Evolutionary conservation across 495 filamentous ascomycete species (phyloP).

Genomic region (Aspergillus sparsus): DNA sequence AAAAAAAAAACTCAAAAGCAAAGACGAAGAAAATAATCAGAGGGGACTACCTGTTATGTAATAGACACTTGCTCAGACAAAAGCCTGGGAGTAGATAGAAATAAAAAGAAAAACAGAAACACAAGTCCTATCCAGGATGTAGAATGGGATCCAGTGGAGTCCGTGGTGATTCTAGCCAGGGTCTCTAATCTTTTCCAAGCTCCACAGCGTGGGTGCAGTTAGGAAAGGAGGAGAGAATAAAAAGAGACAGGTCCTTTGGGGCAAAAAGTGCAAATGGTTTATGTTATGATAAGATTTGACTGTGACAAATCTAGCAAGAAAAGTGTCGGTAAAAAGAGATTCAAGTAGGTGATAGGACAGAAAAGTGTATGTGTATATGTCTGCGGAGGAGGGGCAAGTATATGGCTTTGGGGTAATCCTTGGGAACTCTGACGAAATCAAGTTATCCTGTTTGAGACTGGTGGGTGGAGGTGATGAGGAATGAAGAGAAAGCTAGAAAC

Average conservation of each 20-base stretch:
- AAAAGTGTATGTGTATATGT: neutral
- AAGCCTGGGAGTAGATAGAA: slow-evolving; percentile 35
- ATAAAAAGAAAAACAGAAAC: slow-evolving; percentile 29
- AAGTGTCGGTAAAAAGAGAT: slow-evolving; percentile 10
- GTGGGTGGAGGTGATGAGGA: slow-evolving; percentile 17
- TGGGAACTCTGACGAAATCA: neutral
- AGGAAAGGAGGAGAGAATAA: slow-evolving; percentile 29
- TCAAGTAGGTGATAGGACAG: neutral
- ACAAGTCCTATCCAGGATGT: slow-evolving; percentile 45
- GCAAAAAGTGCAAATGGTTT: slow-evolving; percentile 9
- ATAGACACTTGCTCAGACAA: slow-evolving; percentile 30
- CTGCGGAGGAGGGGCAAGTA: neutral
- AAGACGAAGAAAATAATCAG: slow-evolving; percentile 35
- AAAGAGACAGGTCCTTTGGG: slow-evolving; percentile 11
- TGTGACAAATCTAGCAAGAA: slow-evolving; percentile 28
- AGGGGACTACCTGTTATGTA: slow-evolving; percentile 51
- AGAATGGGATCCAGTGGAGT: slow-evolving; percentile 40
- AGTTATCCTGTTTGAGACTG: slow-evolving; percentile 15
- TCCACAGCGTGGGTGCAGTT: slow-evolving; percentile 25
- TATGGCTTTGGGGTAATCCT: slow-evolving; percentile 10
- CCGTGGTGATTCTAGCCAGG: slow-evolving; percentile 22
- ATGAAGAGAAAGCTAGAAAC: slow-evolving; percentile 11
- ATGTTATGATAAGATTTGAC: slow-evolving; percentile 24
- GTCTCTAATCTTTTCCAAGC: slow-evolving; percentile 22
- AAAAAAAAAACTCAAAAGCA: slow-evolving; percentile 25